phyloP scores from a whole-genome alignment of 108 stramenopile species.

The Discostella pseudostelligera region DNA sequence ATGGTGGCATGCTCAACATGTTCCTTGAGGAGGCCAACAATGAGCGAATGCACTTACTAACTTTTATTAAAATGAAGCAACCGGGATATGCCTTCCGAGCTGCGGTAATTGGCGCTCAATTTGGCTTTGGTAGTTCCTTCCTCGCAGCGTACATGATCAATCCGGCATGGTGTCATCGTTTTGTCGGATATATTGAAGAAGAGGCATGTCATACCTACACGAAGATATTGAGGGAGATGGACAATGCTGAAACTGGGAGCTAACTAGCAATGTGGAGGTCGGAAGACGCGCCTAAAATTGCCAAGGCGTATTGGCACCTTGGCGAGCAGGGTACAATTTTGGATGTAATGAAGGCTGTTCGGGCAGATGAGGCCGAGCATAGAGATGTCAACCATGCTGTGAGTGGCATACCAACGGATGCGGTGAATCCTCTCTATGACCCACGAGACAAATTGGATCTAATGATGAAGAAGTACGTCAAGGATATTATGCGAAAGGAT shows the following conservation, averaged over 20 bases:
- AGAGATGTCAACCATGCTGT: slow-evolving; percentile 91
- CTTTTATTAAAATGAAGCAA: slow-evolving; percentile 86
- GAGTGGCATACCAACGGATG: slow-evolving; percentile 53
- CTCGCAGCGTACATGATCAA: slow-evolving; percentile 83
- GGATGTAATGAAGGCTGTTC: slow-evolving; percentile 89
- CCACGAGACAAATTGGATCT: slow-evolving; percentile 63
- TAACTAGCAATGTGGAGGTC: slow-evolving; percentile 80
- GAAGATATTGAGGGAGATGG: slow-evolving; percentile 87
- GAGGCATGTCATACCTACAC: slow-evolving; percentile 89
- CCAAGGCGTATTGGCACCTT: slow-evolving; percentile 82
- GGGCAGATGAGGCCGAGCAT: slow-evolving; percentile 94
- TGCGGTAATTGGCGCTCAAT: slow-evolving; percentile 73
- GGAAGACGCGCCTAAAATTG: slow-evolving; percentile 72
- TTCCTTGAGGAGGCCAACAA: slow-evolving; percentile 98
- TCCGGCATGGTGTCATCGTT: slow-evolving; percentile 92
- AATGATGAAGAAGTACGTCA: slow-evolving; percentile 73
- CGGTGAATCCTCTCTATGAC: slow-evolving; percentile 71
- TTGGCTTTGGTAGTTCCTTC: slow-evolving; percentile 84
- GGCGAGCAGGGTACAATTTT: slow-evolving; percentile 86
- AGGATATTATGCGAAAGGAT: slow-evolving; percentile 66
- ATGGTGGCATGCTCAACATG: slow-evolving; percentile 92
- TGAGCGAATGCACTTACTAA: slow-evolving; percentile 95
- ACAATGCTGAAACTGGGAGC: slow-evolving; percentile 75
- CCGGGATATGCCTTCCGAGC: slow-evolving; percentile 64
- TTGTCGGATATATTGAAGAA: slow-evolving; percentile 97